Percentiles rank a stretch among this genome's conserved stretches.
phyloP scores from a whole-genome alignment of 192 early-diverging fungal species.

The Gamsiella multidivaricata region DNA sequence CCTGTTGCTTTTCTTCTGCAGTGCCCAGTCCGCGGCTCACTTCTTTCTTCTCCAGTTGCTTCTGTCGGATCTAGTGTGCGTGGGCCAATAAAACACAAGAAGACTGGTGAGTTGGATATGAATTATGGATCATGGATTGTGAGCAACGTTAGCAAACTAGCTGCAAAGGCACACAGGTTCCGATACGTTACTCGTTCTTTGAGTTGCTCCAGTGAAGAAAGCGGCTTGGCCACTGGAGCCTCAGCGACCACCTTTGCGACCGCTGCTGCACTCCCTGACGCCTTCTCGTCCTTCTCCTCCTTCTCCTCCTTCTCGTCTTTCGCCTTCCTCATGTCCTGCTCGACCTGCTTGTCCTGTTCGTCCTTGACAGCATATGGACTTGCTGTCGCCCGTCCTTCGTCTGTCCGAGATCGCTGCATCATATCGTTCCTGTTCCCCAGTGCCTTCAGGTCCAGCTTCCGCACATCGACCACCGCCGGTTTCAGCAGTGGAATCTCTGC shows the following conservation, averaged over 20 bases:
- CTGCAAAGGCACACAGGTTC: too few species aligned
- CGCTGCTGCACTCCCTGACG: not conserved
- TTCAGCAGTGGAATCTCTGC: slow-evolving; percentile 22
- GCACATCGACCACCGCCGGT: slow-evolving; percentile 18
- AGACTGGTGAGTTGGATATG: not conserved
- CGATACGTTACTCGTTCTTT: slow-evolving; percentile 42
- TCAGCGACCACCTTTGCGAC: not conserved
- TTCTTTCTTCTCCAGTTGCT: slow-evolving; percentile 28
- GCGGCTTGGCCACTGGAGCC: not conserved
- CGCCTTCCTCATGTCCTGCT: too few species aligned
- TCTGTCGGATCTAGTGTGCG: slow-evolving; percentile 27
- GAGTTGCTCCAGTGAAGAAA: slow-evolving; percentile 33
- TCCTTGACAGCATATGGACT: too few species aligned
- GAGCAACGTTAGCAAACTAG: too few species aligned
- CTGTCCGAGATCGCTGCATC: not conserved
- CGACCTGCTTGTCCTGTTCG: too few species aligned
- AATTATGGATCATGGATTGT: too few species aligned
- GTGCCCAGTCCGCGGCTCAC: not conserved
- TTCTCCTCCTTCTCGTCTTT: too few species aligned
- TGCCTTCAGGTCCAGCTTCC: slow-evolving; percentile 10
- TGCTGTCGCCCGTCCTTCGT: not conserved
- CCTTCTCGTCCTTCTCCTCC: too few species aligned
- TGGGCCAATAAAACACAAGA: not conserved
- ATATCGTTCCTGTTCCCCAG: slow-evolving; percentile 10
- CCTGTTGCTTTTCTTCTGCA: slow-evolving; percentile 29